A percentile compares a stretch with the other conserved stretches of the same genome.
These are phyloP conservation scores for Penicillium ochrochloron DNA, from an alignment of 495 filamentous ascomycete species.

Conservation along the genomic window DNA sequence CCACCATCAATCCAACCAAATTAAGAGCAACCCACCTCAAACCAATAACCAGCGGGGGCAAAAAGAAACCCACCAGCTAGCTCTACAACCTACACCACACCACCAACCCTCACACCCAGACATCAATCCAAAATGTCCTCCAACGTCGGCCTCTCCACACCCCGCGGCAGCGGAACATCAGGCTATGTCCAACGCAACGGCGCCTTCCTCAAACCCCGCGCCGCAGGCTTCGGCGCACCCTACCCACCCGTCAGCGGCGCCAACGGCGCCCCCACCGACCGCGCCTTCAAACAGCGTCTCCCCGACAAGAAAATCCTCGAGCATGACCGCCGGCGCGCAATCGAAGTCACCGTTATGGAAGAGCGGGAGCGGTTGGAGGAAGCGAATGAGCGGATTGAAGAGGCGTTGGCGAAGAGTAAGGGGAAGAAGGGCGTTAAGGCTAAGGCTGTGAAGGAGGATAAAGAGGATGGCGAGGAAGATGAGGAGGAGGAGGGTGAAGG, in stretches of 20 bases:
- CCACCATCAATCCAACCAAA: not conserved
- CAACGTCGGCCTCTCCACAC: constrained; percentile 96
- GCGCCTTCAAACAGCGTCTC: constrained; percentile 78
- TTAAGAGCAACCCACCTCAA: not conserved
- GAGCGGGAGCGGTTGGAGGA: constrained; percentile 89
- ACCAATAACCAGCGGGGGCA: not conserved
- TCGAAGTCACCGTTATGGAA: constrained; percentile 93
- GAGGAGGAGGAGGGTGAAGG: constrained; percentile 70
- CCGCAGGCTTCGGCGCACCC: constrained; percentile 53
- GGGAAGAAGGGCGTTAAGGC: constrained; percentile 4
- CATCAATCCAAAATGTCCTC: constrained; percentile 77
- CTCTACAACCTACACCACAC: not conserved
- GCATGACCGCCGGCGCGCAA: constrained; percentile 84
- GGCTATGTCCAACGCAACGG: constrained; percentile 97
- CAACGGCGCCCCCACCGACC: constrained; percentile 28
- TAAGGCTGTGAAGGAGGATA: constrained; percentile 16
- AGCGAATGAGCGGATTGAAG: constrained; percentile 60
- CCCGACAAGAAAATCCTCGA: constrained; percentile 92
- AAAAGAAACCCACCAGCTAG: constrained; percentile 7
- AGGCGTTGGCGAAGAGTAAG: constrained; percentile 26
- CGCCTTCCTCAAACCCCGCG: constrained; percentile 82
- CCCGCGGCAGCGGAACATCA: constrained; percentile 91
- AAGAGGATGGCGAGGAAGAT: constrained; percentile 60
- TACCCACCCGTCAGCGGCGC: constrained; percentile 51
- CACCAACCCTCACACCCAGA: not conserved